These are phyloP conservation scores for Carex parvula DNA, from an alignment of 176 grass and related monocot genomes.

Conservation along the genomic window DNA sequence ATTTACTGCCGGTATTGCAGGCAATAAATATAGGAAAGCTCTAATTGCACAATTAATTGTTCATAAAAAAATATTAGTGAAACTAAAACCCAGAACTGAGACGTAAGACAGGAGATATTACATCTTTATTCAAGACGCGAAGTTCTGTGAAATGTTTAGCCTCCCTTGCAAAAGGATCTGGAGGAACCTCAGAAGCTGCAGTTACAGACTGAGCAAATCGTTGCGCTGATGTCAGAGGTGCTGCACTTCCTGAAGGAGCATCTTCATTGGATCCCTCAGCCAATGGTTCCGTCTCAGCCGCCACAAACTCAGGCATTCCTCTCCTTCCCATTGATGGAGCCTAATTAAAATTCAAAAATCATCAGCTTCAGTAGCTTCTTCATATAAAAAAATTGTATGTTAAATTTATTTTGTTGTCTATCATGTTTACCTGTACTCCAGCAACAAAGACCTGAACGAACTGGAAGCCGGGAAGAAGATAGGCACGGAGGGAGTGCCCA, in stretches of 20 bases:
- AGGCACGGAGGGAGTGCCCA: conserved; percentile 85
- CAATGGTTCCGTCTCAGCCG: conserved; percentile 40
- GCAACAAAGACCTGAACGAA: conserved; percentile 97
- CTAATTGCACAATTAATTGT: neutral
- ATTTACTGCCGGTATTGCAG: neutral
- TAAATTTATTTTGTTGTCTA: neutral
- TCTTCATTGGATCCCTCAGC: conserved; percentile 55
- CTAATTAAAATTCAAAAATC: conserved; percentile 35
- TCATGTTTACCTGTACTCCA: conserved; percentile 70
- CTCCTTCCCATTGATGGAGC: conserved; percentile 92
- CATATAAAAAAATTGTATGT: conserved; percentile 13
- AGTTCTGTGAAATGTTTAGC: conserved; percentile 93
- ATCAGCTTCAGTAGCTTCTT: conserved; percentile 18
- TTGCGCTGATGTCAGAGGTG: conserved; percentile 74
- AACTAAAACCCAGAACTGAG: conserved; percentile 5
- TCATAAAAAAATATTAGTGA: neutral
- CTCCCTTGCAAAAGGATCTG: conserved; percentile 84
- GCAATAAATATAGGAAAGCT: neutral
- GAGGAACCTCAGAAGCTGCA: conserved; percentile 52
- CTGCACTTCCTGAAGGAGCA: conserved; percentile 42
- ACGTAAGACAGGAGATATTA: conserved; percentile 35
- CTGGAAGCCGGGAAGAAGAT: conserved; percentile 84
- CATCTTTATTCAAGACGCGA: conserved; percentile 87
- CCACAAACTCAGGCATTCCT: conserved; percentile 30
- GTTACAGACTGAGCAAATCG: conserved; percentile 64